Percentiles rank a stretch among this genome's conserved stretches.
These are phyloP conservation scores for Solanum hybrid DNA, from an alignment of 305 asterid genomes.

Conservation along the genomic window DNA sequence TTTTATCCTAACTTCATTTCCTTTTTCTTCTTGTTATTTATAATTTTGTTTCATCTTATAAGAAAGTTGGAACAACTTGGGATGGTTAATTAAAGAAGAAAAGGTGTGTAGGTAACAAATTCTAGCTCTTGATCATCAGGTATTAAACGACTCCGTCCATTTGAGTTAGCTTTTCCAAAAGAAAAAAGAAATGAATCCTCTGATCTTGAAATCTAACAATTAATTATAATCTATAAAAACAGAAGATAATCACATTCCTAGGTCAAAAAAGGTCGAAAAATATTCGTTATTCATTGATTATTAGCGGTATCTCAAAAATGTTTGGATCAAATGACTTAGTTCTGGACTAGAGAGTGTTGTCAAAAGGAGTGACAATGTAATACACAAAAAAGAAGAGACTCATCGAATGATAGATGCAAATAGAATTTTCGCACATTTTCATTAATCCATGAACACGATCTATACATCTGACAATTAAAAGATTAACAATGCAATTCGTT, in stretches of 20 bases:
- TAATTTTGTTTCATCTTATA: background rate
- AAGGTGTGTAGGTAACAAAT: background rate
- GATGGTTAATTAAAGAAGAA: background rate
- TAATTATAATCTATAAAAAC: no score
- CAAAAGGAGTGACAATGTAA: rapidly evolving
- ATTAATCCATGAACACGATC: rapidly evolving
- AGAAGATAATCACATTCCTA: no score
- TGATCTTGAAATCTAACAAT: no score
- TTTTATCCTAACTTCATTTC: background rate
- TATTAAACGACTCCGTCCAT: no score
- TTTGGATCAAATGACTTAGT: background rate
- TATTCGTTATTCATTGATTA: no score
- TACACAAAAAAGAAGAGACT: background rate
- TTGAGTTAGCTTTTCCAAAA: no score
- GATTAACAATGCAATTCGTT: background rate
- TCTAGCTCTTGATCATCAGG: background rate
- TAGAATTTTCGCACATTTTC: rapidly evolving
- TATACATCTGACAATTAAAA: rapidly evolving
- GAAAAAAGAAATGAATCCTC: no score
- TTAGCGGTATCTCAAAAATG: rapidly evolving
- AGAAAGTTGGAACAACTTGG: background rate
- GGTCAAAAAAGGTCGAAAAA: rapidly evolving
- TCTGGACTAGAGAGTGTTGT: rapidly evolving
- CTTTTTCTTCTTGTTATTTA: background rate
- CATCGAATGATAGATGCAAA: rapidly evolving